Conservation (phyloP, 2,329 filamentous ascomycete species). For the Fusarium drepaniforme region DNA sequence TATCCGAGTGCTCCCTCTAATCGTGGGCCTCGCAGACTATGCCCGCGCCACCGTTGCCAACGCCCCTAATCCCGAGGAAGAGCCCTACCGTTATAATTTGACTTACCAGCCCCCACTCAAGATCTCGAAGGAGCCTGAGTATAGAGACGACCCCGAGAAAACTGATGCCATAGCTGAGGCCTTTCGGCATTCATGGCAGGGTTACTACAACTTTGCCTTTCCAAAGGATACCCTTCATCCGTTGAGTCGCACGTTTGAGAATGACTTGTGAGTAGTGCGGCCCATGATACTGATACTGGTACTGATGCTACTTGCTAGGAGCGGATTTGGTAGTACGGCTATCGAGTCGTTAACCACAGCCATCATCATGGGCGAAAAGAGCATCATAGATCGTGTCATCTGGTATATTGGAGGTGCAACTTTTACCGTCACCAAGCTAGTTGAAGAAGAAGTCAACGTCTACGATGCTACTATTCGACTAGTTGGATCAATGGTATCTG, state of each 20-base stretch:
- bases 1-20: background rate
- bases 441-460: constrained; percentile 69
- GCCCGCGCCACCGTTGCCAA: background rate
- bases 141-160: background rate
- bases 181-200: constrained; percentile 78
- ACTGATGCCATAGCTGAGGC: constrained; percentile 66
- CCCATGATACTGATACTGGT: background rate
- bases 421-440: constrained; percentile 68
- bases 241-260: constrained; percentile 71
- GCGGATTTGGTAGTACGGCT: constrained; percentile 87
- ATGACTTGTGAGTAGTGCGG: constrained; percentile 73
- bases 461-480: constrained; percentile 96
- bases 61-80: background rate
- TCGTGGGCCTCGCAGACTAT: background rate
- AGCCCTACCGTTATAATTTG: background rate
- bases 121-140: background rate
- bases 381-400: constrained; percentile 78
- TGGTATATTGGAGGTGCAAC: constrained; percentile 78
- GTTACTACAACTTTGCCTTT: constrained; percentile 80
- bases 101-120: background rate
- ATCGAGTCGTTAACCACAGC: constrained; percentile 86
- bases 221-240: constrained; percentile 82
- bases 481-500: constrained; percentile 82
- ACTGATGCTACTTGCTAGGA: constrained; percentile 60
- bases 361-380: constrained; percentile 77